These are phyloP conservation scores for Penicillium sp. DNA, from an alignment of 2,329 filamentous ascomycete genomes.

Conservation along the genomic window DNA sequence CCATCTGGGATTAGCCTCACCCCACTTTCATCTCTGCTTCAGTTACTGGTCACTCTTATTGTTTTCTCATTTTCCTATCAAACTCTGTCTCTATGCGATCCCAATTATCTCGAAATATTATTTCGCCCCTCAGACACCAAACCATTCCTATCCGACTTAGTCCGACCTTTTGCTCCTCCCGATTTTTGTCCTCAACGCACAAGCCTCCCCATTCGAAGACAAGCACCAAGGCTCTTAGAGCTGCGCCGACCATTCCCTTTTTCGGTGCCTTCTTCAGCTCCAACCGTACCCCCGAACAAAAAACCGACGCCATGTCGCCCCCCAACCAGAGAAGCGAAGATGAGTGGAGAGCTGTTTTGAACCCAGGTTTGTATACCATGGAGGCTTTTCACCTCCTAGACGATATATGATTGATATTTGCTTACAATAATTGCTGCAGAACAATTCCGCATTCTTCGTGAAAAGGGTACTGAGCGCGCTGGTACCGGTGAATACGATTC, in stretches of 20 bases:
- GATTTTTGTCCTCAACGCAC: constrained; percentile 18
- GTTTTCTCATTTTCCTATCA: not conserved
- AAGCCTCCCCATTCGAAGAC: constrained; percentile 27
- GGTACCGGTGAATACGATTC: constrained; percentile 83
- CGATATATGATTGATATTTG: constrained; percentile 33
- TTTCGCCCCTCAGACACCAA: constrained; percentile 21
- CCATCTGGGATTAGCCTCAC: constrained; percentile 10
- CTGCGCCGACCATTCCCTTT: constrained; percentile 79
- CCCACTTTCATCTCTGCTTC: constrained; percentile 1
- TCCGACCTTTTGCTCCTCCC: constrained; percentile 23
- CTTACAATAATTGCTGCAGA: constrained; percentile 55
- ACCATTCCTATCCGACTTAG: constrained; percentile 21
- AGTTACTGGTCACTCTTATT: not conserved
- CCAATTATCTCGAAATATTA: constrained; percentile 24
- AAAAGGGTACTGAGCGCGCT: constrained; percentile 86
- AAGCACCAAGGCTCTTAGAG: constrained; percentile 48
- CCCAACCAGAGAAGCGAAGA: constrained; percentile 77
- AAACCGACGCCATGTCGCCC: constrained; percentile 53
- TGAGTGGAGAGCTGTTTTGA: constrained; percentile 88
- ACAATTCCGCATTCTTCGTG: constrained; percentile 89
- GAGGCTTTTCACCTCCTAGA: constrained; percentile 26
- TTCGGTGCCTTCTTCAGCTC: constrained; percentile 72
- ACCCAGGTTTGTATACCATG: constrained; percentile 54
- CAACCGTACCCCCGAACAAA: constrained; percentile 50
- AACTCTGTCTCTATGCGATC: constrained; percentile 28